Base-by-base conservation (phyloP, 768 basidiomycete species). In the Suillus placidus region DNA sequence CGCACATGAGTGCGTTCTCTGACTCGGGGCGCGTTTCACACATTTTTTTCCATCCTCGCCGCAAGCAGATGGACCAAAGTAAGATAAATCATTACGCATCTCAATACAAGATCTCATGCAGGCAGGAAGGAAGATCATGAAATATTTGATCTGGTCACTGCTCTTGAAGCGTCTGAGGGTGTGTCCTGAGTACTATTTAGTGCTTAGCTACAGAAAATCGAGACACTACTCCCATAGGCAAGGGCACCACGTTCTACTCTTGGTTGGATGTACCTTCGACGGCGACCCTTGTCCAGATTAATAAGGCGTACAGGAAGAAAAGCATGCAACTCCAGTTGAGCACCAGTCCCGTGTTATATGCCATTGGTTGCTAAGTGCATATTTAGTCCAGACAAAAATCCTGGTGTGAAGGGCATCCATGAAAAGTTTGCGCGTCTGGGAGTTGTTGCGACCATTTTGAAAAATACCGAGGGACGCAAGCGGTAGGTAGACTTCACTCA, bases 161-260 rank as follows among this genome's bases (percentile, higher is more conserved):
- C 85, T 23, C 75, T 98, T 26, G 90, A 96, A 77, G 81, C 80
- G 4, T 81, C 93, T 3, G 96, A 97, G 82, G 95, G 95, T 83
- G 61, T 61, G 80, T 73, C 52, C 38, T 16, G 32, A 60, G 34
- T 61, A 34, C 45, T 38, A 6, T 47, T 34, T 23, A 18, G 40
- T 38, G 37, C 37, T 30, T 35, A 64, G 14, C 4, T 20, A 40
- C 42, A 18, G 45, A 23, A 34, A 18, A 18, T 34, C 26, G 23
- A 58, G 26, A 10, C 18, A 45, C 55, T 13, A n/a, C 26, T 40
- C 43, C 43, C 56, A 2, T 71, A 89, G 90, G 90, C 67, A 95
- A 92, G 74, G 94, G 91, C 38, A 94, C 91, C n/a, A 93, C 89
- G 0, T 99, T 99, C 80, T 99, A 99, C 80, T 93, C 94, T 13